Evolutionary conservation across 2,329 filamentous ascomycete species (phyloP).

Genomic region (Fusarium heterosporum): DNA sequence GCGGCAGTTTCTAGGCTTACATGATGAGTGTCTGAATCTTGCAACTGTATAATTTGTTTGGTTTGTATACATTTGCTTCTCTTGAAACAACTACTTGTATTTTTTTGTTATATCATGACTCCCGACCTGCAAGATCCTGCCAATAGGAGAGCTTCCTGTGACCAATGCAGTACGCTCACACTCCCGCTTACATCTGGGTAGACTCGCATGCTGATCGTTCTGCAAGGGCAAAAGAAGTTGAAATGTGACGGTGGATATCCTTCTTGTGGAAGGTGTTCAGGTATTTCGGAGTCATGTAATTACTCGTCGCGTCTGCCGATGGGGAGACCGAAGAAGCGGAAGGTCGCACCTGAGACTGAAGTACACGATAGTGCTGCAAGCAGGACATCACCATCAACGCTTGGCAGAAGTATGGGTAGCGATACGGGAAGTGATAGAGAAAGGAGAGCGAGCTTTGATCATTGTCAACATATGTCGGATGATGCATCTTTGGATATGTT

Average conservation of each 20-base stretch:
- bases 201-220: constrained; percentile 13
- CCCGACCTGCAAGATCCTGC: constrained; percentile 23
- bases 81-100: too few species aligned
- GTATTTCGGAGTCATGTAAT: constrained; percentile 28
- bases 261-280: constrained; percentile 36
- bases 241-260: constrained; percentile 45
- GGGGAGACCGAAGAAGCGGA: constrained; percentile 46
- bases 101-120: constrained; percentile 6
- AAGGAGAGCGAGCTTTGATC: constrained; percentile 19
- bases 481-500: constrained; percentile 15
- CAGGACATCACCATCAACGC: constrained; percentile 19
- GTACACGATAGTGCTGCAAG: constrained; percentile 11
- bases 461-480: constrained; percentile 24
- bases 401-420: constrained; percentile 12
- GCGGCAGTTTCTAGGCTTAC: constrained; percentile 17
- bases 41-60: constrained; percentile 2
- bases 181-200: constrained; percentile 12
- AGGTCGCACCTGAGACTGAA: constrained; percentile 21
- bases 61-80: neutral
- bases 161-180: constrained; percentile 43
- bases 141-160: constrained; percentile 45
- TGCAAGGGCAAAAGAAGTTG: constrained; percentile 45
- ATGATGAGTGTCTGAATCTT: constrained; percentile 21
- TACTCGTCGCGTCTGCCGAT: constrained; percentile 44
- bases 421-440: constrained; percentile 24